Evolutionary conservation across 2,329 filamentous ascomycete species (phyloP), one percentile per base, ranked within the genome.

Genomic region (Chalara sp.): DNA sequence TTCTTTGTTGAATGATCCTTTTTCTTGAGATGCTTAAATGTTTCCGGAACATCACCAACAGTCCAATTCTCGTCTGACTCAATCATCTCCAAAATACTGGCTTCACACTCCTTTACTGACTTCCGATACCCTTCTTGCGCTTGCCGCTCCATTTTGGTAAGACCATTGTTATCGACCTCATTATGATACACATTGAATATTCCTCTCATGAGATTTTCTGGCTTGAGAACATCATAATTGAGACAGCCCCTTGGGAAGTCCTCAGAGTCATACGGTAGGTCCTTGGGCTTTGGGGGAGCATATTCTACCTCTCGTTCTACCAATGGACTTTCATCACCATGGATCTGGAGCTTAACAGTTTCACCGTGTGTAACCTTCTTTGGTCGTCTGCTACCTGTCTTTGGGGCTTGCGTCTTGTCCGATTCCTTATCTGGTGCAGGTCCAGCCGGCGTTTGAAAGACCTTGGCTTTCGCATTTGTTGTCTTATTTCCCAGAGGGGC

Each of bases 401-500:
- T 56, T 7, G 74, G 78, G 56, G 72, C 67, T 51, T 80, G 77
- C 1, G 81, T 80, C 67, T 83, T 85, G 56, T 84, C 83, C 46
- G 79, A 68, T 52, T 83, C 80, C 45, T 77, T 75, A 40, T 77
- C 74, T 28, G 75, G 72, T 52, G 72, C 72, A 61, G 83, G 85
- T 32, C 79, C 83, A 32, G 79, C 83, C 6, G 80, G 80, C 4
- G 83, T 84, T 56, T 86, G 83, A 58, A 83, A 78, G 46, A 75
- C 76, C 64, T 76, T 81, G 53, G 84, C 79, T 73, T 95, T 97
- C 49, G 88, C 89, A 68, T 99, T 99, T 48, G 93, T 97, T 1
- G 92, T 97, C 70, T 99, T 99, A 76, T 89, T 86, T 33, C 92
- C 92, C 45, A 99, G 73, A 10, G 89, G 87, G 37, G 91, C 90